Evolutionary conservation across 163 green algal species (phyloP), one percentile per base, ranked within the genome.

Genomic region (Chlorella variabilis): DNA sequence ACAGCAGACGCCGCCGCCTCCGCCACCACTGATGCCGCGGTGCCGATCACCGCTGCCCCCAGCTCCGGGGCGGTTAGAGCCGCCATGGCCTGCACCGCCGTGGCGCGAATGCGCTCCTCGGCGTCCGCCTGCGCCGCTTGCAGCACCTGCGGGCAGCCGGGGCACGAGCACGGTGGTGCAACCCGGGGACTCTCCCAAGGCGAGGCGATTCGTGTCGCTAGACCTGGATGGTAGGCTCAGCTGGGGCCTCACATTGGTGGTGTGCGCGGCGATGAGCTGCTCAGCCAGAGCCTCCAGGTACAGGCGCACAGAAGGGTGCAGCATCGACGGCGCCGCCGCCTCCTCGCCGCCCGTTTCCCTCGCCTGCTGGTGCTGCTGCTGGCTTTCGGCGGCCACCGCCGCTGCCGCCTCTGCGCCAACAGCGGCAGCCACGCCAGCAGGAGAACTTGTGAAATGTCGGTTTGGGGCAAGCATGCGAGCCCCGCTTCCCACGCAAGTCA

Each of bases 41-140:
- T 86, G 45, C 61, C 70, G 21, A 83, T 41, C 62, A 86, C 81
- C 1, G 81, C 81, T 0, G 75, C 31, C 9, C 81, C 81, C 23
- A 78, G 36, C 23, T 56, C 33, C 0, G 62, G 38, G 29, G 62
- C 38, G 15, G 36, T 39, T 0, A 86, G 67, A 2, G 61, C 73
- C 51, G 75, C 49, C 61, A 82, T 61, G 4, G 71, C 81, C 17
- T 59, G 61, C 67, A 61, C 77, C 25, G 81, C 77, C 6, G 23
- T 4, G 2, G 36, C 1, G 0, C 36, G n/a, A 18, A 86, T 73
- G 17, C 36, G 21, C 17, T 42, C 34, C 36, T 66, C 45, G 15
- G 81, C 71, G 17, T 17, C 27, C 54, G 48, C n/a, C 39, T 61
- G 65, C 59, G 41, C 70, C 36, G 62, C 25, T 48, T 71, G 34